Conservation (phyloP, 768 basidiomycete genomes). For the Lactarius hengduanensis region DNA sequence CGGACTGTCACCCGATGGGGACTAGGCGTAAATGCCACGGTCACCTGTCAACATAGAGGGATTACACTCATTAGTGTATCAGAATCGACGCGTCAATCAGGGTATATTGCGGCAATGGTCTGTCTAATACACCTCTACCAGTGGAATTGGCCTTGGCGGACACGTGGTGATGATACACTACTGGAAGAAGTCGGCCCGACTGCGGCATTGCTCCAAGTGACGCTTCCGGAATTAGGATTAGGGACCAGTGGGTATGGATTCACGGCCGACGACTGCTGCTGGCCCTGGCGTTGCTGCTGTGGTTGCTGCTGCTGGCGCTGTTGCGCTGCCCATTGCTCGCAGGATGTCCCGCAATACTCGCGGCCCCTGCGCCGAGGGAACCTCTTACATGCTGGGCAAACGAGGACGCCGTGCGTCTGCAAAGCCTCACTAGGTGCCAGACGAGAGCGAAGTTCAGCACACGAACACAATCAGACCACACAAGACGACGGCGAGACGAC, state of each 20-base stretch:
- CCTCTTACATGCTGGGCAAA: conserved; percentile 14
- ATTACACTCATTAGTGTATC: not conserved
- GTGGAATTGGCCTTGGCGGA: not conserved
- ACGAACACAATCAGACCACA: not conserved
- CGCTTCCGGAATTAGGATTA: not conserved
- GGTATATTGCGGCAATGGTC: conserved; percentile 13
- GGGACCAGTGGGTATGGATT: not conserved
- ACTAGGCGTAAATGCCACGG: not conserved
- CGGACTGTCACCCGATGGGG: conserved; percentile 1
- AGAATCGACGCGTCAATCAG: not conserved
- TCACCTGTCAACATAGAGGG: not conserved
- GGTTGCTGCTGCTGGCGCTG: not conserved
- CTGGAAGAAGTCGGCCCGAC: not conserved
- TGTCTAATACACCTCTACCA: conserved; percentile 21
- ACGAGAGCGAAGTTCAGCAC: not conserved
- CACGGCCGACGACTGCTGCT: not conserved
- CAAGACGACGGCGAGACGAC: not conserved
- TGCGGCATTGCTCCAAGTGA: conserved; percentile 10
- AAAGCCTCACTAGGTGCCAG: conserved; percentile 14
- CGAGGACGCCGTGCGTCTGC: not conserved
- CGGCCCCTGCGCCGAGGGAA: conserved; percentile 9
- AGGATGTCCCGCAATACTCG: conserved; percentile 15
- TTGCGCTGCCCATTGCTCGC: conserved; percentile 14
- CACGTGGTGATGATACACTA: not conserved
- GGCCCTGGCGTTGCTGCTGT: not conserved